Evolutionary conservation across 2,329 filamentous ascomycete species (phyloP), one percentile per base, ranked within the genome.

Genomic region (Alternaria viburni): DNA sequence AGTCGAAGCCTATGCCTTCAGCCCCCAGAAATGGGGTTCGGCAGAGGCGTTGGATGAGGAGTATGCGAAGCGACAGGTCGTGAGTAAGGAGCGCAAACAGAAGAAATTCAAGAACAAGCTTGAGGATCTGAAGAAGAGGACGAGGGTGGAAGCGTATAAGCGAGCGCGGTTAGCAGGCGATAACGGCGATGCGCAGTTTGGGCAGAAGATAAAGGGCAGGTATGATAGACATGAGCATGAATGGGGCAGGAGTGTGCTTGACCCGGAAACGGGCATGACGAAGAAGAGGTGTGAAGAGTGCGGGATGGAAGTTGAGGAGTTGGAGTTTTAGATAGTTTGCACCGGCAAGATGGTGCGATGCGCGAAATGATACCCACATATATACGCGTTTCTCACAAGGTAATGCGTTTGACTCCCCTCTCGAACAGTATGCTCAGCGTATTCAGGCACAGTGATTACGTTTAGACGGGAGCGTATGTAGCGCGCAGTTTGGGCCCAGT

Each of bases 1-100:
- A 77, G 92, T 99, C 3, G 96, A 99, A 77, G 93, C 93, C 60
- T 97, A 97, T 76, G 96, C 95, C 0, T 90, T 98, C 72, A 88
- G 83, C 0, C 80, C 86, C 1, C 89, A 88, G 68, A 97, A 97
- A 82, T 99, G 96, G 96, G 96, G 96, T 0, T 93, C 91, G 0
- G 81, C 92, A 0, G 93, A 96, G 75, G 91, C 90, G 0, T 82
- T 98, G 5, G 96, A 98, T 76, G 92, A 87, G 6, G 95, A 98
- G 81, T 98, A 96, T 73, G 92, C 91, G 79, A 88, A 88, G 66
- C 87, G 95, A 17, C 90, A 93, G 76, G 82, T 83, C 3, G 91
- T 96, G 58, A 93, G 93, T 81, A 97, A 97, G 82, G 87, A 86
- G 51, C 86, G 93, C 56, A 97, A 97, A 75, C 94, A 97, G 78